Conservation (phyloP, 2,329 filamentous ascomycete genomes). For the Hymenoscyphus fraxineus region DNA sequence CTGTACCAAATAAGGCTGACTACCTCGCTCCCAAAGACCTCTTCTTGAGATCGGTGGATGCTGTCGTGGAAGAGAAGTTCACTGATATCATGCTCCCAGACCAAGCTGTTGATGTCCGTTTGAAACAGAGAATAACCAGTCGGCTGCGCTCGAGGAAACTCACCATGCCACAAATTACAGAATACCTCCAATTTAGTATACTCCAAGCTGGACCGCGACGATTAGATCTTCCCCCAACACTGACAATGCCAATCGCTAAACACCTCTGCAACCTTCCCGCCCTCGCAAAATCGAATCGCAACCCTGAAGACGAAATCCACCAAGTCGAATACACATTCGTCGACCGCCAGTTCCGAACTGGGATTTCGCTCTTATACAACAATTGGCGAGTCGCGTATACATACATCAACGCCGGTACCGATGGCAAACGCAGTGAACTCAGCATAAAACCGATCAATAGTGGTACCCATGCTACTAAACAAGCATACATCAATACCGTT, state of each 20-base stretch:
- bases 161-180: slow-evolving; percentile 14
- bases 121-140: slow-evolving; percentile 28
- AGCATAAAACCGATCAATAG: slow-evolving; percentile 20
- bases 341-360: slow-evolving; percentile 30
- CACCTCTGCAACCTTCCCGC: slow-evolving; percentile 22
- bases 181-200: slow-evolving; percentile 25
- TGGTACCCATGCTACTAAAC: slow-evolving; percentile 6
- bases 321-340: slow-evolving; percentile 35
- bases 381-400: slow-evolving; percentile 29
- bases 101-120: slow-evolving; percentile 31
- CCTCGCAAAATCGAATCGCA: slow-evolving; percentile 13
- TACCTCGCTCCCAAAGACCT: slow-evolving; percentile 10
- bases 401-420: slow-evolving; percentile 32
- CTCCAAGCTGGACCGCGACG: slow-evolving; percentile 16
- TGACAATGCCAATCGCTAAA: slow-evolving; percentile 28
- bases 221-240: slow-evolving; percentile 28
- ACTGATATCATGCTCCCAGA: slow-evolving; percentile 34
- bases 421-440: slow-evolving; percentile 30
- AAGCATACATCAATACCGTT: slow-evolving; percentile 21
- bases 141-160: slow-evolving; percentile 15
- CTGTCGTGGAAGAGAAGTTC: slow-evolving; percentile 22
- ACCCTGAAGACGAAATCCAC: slow-evolving; percentile 6
- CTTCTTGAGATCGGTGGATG: slow-evolving; percentile 22
- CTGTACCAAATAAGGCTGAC: background rate
- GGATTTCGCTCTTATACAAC: slow-evolving; percentile 22